Percentiles rank a stretch among this genome's conserved stretches.
phyloP scores from a whole-genome alignment of 2,329 filamentous ascomycete genomes.

The Lojkania enalia region DNA sequence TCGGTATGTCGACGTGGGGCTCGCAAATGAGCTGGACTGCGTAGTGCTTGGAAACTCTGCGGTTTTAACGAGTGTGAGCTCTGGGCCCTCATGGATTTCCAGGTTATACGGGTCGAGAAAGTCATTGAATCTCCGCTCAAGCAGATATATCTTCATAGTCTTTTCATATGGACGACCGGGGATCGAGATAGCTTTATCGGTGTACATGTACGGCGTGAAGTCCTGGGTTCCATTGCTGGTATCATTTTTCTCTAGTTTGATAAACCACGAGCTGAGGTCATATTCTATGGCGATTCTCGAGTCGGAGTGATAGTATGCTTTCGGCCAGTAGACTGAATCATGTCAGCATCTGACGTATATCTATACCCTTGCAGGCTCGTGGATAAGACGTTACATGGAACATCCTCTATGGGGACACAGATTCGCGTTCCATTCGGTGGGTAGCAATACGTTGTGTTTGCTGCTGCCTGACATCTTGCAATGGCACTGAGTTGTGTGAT shows the following conservation, averaged over 20 bases:
- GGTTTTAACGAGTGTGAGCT: slow-evolving; percentile 17
- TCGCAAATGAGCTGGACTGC: neutral
- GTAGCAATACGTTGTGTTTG: slow-evolving; percentile 21
- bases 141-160: slow-evolving; percentile 10
- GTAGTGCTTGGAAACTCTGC: slow-evolving; percentile 8
- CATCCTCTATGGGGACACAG: slow-evolving; percentile 9
- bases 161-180: slow-evolving; percentile 7
- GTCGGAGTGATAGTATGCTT: slow-evolving; percentile 13
- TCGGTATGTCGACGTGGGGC: too few species aligned
- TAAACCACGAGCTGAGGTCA: neutral
- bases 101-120: neutral
- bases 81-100: slow-evolving; percentile 13
- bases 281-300: slow-evolving; percentile 12
- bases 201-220: slow-evolving; percentile 11
- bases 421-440: slow-evolving; percentile 23
- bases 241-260: slow-evolving; percentile 8
- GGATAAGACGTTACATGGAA: slow-evolving; percentile 7
- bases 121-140: slow-evolving; percentile 2
- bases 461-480: slow-evolving; percentile 16
- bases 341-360: neutral
- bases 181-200: neutral
- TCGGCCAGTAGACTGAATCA: slow-evolving; percentile 18
- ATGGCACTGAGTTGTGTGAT: slow-evolving; percentile 7
- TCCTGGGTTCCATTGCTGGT: slow-evolving; percentile 8
- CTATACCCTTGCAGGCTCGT: neutral